Base-by-base conservation (phyloP, 768 basidiomycete species). In the Lyophyllum semitale region DNA sequence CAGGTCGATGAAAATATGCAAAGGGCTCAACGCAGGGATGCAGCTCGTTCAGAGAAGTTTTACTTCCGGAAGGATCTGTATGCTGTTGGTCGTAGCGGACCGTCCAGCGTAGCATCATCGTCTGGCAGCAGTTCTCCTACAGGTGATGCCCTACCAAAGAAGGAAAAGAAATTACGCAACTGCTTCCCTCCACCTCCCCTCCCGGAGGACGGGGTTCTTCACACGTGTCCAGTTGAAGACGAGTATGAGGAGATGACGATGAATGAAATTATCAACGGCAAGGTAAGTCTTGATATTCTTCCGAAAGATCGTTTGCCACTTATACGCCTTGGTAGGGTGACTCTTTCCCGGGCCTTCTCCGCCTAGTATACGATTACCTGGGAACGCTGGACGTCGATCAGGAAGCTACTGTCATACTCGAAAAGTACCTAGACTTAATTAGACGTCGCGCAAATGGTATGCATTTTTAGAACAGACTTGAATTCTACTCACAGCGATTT, bases 1-100 rank as follows among this genome's bases (percentile, higher is more conserved):
- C 64, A 98, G 95, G 97, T 98, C 40, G 95, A 99, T 67, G 91
- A 91, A 70, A 99, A 99, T 65, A 98, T 98, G 97, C 80, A 72
- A 22, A 81, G 89, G 57, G 95, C 96, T 0, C 97, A 99, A 70
- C 74, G 77, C 45, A 79, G 95, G 44, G 87, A 92, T 64, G 96
- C 95, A 0, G 81, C 87, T 20, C 74, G 73, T 48, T 70, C 81
- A n/a, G 79, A 83, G 60, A 89, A 82, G 68, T 99, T 97, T 73
- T 91, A 79, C 71, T 99, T 99, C 82, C 82, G 95, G 48, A 95
- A 91, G 70, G 78, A 88, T 53, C 81, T 98, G 15, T 89, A 91
- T 71, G 81, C 88, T 13, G 77, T 76, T 9, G 82, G 80, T 29
- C 68, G 67, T 37, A 77, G 75, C 54, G 67, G 66, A 38, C 48